Conservation (phyloP, 176 grass and related monocot species). For the Carex myosuroides region DNA sequence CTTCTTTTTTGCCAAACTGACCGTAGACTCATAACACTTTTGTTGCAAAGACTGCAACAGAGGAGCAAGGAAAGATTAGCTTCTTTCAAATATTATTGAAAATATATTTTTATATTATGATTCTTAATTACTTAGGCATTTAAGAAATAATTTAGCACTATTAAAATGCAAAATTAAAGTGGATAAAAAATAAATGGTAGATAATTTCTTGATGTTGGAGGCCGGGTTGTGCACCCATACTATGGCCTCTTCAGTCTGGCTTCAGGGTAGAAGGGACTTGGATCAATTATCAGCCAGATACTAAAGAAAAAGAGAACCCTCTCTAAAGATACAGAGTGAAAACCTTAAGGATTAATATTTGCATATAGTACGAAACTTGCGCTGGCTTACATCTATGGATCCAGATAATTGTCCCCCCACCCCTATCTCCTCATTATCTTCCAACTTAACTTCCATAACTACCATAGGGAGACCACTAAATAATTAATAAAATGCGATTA, state of each 20-base stretch:
- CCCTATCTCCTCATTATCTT: no score
- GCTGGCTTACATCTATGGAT: neutral
- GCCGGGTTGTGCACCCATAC: neutral
- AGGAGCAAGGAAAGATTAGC: neutral
- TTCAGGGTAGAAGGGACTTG: neutral
- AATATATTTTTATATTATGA: neutral
- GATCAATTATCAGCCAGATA: neutral
- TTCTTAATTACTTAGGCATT: neutral
- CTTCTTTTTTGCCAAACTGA: no score
- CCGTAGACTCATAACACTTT: no score
- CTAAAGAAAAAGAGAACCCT: neutral
- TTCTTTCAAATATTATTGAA: neutral
- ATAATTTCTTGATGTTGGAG: neutral
- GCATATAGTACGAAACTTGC: neutral
- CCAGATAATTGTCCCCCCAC: no score
- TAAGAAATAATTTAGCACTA: neutral
- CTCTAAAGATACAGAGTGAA: neutral
- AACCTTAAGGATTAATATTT: neutral
- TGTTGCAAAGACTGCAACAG: neutral
- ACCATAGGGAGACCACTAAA: no score
- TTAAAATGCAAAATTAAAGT: neutral
- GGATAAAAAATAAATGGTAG: neutral
- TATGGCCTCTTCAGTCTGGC: neutral
- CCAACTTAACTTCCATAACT: no score
- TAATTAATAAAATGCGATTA: no score